Conservation (phyloP, 1,284 basidiomycete species). For the Marasmius fiardii region DNA sequence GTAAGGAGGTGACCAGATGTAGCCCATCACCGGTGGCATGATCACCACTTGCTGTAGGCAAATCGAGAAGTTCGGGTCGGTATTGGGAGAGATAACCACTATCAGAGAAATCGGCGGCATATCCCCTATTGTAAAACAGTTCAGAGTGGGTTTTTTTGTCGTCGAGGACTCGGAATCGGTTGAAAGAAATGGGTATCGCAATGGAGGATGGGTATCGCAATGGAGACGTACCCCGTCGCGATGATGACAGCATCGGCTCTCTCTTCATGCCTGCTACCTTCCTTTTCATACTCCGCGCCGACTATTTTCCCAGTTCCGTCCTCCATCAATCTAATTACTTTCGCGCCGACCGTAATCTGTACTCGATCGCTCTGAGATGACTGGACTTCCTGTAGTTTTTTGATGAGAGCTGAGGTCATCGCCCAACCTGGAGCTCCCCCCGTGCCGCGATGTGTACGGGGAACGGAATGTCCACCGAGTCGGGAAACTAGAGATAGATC, state of each 20-base stretch:
- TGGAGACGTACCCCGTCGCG: conserved; percentile 52
- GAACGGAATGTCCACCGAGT: conserved; percentile 79
- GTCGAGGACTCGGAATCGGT: too few relatives aligned
- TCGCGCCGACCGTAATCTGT: conserved; percentile 77
- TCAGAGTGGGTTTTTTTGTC: neutral
- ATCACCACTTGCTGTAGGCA: conserved; percentile 83
- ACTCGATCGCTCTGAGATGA: conserved; percentile 66
- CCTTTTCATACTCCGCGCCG: conserved; percentile 75
- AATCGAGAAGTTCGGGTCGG: conserved; percentile 74
- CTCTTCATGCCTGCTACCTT: conserved; percentile 60
- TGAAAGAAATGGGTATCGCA: too few relatives aligned
- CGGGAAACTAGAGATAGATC: conserved; percentile 83
- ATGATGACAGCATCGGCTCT: conserved; percentile 75
- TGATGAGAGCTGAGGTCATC: conserved; percentile 83
- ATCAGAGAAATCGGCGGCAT: conserved; percentile 79
- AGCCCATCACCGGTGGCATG: conserved; percentile 84
- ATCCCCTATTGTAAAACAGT: conserved; percentile 46
- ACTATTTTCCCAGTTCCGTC: conserved; percentile 56
- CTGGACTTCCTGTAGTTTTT: conserved; percentile 73
- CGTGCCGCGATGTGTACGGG: conserved; percentile 80
- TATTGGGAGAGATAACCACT: conserved; percentile 72
- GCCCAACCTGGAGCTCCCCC: conserved; percentile 83
- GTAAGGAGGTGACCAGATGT: conserved; percentile 62
- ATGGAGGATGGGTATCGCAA: neutral
- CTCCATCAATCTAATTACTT: conserved; percentile 66